Percentiles rank a stretch among this genome's conserved stretches.
phyloP scores from a whole-genome alignment of 164 flowering plant species.

The grape (Vitis vinifera) region ASM3070453v1 NC_081806.1:1606001-1606500 shows the following conservation, averaged over 20 bases:
- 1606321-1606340: slow-evolving; percentile 11
- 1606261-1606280: slow-evolving; percentile 27
- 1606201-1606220: slow-evolving; percentile 5
- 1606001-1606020: slow-evolving; percentile 12
- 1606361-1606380: neutral
- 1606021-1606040: neutral
- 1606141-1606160: too few species aligned
- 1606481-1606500: too few species aligned
- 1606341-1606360: slow-evolving; percentile 19
- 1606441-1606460: too few species aligned
- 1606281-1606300: slow-evolving; percentile 26
- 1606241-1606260: slow-evolving; percentile 27
- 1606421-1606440: too few species aligned
- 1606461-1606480: too few species aligned
- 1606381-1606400: too few species aligned
- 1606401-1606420: too few species aligned
- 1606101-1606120: slow-evolving; percentile 13
- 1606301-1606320: slow-evolving; percentile 19
- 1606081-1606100: neutral
- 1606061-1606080: slow-evolving; percentile 8
- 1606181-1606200: slow-evolving; percentile 21
- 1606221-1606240: slow-evolving; percentile 21
- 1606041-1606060: slow-evolving; percentile 6
- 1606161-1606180: neutral
- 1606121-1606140: slow-evolving; percentile 4